phyloP scores from a whole-genome alignment of 495 filamentous ascomycete species.

The Ramalina intermedia region DNA sequence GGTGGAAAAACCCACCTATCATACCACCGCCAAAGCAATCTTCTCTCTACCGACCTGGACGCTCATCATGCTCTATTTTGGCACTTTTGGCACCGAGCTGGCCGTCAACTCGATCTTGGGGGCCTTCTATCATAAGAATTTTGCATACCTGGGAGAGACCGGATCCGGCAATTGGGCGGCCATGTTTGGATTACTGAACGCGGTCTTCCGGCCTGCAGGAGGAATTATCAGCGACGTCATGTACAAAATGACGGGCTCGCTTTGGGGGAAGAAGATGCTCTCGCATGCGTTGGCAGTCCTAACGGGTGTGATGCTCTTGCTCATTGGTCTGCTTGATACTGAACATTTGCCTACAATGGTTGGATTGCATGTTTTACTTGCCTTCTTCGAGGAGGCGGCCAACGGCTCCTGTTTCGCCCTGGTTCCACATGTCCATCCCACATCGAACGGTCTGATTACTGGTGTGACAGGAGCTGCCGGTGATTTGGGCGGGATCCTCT shows the following conservation, averaged over 20 bases:
- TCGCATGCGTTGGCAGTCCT: constrained; percentile 46
- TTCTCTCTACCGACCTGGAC: constrained; percentile 50
- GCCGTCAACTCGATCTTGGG: constrained; percentile 73
- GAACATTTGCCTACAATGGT: constrained; percentile 49
- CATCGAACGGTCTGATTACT: constrained; percentile 62
- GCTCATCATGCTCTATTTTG: constrained; percentile 56
- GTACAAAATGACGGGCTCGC: constrained; percentile 42
- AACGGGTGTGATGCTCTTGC: constrained; percentile 50
- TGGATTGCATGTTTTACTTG: constrained; percentile 55
- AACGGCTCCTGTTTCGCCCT: constrained; percentile 78
- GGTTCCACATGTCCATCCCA: constrained; percentile 69
- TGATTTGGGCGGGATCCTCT: constrained; percentile 72
- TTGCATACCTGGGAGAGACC: constrained; percentile 57
- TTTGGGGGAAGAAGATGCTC: constrained; percentile 67
- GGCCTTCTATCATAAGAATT: constrained; percentile 64
- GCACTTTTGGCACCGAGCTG: constrained; percentile 74
- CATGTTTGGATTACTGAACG: constrained; percentile 80
- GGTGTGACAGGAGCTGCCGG: constrained; percentile 66
- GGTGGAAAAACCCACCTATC: constrained; percentile 49
- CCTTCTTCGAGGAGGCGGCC: constrained; percentile 66
- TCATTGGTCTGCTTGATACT: constrained; percentile 53
- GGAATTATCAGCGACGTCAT: constrained; percentile 58
- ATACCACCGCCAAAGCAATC: constrained; percentile 39
- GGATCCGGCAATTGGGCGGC: constrained; percentile 61
- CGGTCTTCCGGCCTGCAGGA: constrained; percentile 57